Evolutionary conservation across 371 early-diverging fungal genomes (phyloP), one percentile per base, ranked within the genome.

Genomic region (Mortierella sp.): DNA sequence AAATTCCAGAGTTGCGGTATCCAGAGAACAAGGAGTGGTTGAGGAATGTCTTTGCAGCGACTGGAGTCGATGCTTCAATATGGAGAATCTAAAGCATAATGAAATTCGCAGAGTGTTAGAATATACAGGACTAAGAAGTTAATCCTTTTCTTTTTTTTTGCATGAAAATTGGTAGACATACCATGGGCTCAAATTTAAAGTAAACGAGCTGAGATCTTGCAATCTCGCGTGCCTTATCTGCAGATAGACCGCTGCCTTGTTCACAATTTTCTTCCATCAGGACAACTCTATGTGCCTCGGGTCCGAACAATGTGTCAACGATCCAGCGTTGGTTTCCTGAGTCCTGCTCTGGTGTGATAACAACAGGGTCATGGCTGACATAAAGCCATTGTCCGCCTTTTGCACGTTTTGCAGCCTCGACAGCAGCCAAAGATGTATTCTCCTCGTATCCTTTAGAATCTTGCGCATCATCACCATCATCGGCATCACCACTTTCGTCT

Each of bases 121-220:
- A n/a, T n/a, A n/a, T n/a, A n/a, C n/a, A n/a, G n/a, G n/a, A n/a
- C n/a, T n/a, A n/a, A n/a, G n/a, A n/a, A n/a, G n/a, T n/a, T n/a
- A n/a, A n/a, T n/a, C n/a, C n/a, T n/a, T n/a, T n/a, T n/a, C n/a
- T n/a, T n/a, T 43, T 10, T 43, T 17, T 43, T 10, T 43, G 10
- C 10, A 43, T 43, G 17, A 43, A 17, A 43, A 10, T 17, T 43
- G n/a, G n/a, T n/a, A n/a, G 17, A 47, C 47, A 47, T 85, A 90
- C 91, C 86, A 91, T 83, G 3, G 91, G 90, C 58, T 91, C 90
- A 68, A 91, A 90, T 60, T 91, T 90, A 68, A 89, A 91, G 58
- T 86, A 89, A 17, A 89, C 81, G 31, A 85, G 83, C 28, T 75
- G 69, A 6, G 68, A 56, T 15, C 47, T 45, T 17, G 72, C 65